Evolutionary conservation across 2,329 filamentous ascomycete species (phyloP), one percentile per base, ranked within the genome.

Genomic region (Hypoxylon sp.): DNA sequence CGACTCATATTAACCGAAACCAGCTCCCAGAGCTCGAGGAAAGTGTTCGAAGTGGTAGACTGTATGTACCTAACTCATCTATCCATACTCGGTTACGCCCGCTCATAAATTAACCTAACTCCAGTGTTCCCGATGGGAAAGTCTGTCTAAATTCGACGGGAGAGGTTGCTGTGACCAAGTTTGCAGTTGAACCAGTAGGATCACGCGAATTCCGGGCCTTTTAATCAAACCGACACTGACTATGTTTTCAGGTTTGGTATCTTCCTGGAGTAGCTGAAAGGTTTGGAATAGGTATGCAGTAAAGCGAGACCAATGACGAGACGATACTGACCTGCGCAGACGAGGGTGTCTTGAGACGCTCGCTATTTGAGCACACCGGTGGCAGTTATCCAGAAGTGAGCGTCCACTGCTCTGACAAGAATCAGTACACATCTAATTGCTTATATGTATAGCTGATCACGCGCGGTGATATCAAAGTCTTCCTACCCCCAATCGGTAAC

Each of bases 291-390:
- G 90, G 90, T 92, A 79, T 73, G 85, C 61, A 33, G 14, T 30
- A 22, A 55, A 20, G 8, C 14, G 35, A 64, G 8, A 50, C 17
- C 6, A 13, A 35, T 8, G 10, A 17, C 11, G 33, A 13, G 49
- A 44, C n/a, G 10, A 51, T 61, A 58, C 77, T 82, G 60, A 84
- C 56, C 33, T 33, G 20, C 30, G 27, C 64, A 88, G 94, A 98
- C 69, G 96, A 99, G 83, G 93, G 91, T 10, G 91, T 91, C 13
- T 86, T 99, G 20, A 91, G 96, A 70, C 89, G 95, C 68, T 92
- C 93, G 0, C 84, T 99, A 25, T 98, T 98, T 78, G 96, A 98
- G 78, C 92, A 98, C 76, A 98, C 95, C 1, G 96, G 96, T 62
- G 96, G 96, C 61, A 97, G 93, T 73, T 99, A 97, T 81, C 96